Evolutionary conservation across 2,329 filamentous ascomycete species (phyloP).

Genomic region (Colletotrichum tropicicola): DNA sequence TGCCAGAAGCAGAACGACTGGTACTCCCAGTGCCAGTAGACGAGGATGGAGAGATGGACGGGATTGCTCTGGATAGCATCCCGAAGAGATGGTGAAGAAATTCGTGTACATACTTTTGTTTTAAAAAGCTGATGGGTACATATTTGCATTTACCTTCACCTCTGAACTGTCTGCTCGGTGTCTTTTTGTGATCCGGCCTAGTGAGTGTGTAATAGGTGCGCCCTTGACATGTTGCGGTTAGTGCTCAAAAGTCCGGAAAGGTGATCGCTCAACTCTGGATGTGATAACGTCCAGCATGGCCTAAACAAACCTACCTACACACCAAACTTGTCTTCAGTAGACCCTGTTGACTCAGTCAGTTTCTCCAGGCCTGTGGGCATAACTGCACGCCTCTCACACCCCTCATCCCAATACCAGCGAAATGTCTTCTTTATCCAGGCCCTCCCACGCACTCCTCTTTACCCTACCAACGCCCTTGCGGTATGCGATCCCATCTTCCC

Average conservation of each 20-base stretch:
- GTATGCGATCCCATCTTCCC: not conserved
- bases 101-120: conserved; percentile 25
- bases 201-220: no score
- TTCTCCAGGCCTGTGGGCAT: no score
- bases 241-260: no score
- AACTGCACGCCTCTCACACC: not conserved
- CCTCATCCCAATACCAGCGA: not conserved
- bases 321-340: no score
- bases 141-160: not conserved
- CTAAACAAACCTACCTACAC: no score
- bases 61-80: conserved; percentile 2
- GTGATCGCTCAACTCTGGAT: no score
- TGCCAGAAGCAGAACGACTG: conserved; percentile 49
- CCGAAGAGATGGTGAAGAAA: not conserved
- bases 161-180: no score
- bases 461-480: not conserved
- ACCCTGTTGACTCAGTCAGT: no score
- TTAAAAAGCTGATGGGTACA: not conserved
- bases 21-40: conserved; percentile 52
- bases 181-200: no score
- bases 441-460: not conserved
- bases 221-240: no score
- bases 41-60: not conserved
- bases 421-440: not conserved
- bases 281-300: no score